phyloP scores from a whole-genome alignment of 306 rosid genomes.

The Prunus salicina region DNA sequence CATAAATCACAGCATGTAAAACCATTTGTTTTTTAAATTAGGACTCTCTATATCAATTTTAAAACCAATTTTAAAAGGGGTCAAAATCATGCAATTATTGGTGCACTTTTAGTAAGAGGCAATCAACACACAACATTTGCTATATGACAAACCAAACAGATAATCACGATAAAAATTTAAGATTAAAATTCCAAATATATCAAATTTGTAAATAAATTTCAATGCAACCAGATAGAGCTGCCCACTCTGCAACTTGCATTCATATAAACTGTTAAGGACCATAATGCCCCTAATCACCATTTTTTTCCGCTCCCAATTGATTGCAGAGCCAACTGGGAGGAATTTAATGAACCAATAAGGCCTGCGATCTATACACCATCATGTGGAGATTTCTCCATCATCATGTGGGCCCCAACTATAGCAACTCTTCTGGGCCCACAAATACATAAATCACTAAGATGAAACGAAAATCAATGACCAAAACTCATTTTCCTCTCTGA shows the following conservation, averaged over 20 bases:
- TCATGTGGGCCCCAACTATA: not conserved
- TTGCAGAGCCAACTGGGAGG: not conserved
- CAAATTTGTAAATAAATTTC: not conserved
- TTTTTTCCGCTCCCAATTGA: not conserved
- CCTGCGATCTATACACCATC: too few species aligned
- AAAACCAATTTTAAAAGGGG: too few species aligned
- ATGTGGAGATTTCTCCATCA: too few species aligned
- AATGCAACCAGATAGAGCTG: not conserved
- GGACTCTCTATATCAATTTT: not conserved
- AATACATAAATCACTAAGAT: not conserved
- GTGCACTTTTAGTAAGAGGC: not conserved
- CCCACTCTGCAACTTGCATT: constrained; percentile 10
- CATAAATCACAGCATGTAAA: not conserved
- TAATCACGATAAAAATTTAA: not conserved
- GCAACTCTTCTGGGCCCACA: not conserved
- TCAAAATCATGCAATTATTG: not conserved
- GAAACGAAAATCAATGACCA: too few species aligned
- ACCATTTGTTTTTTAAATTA: not conserved
- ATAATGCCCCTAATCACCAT: not conserved
- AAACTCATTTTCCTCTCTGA: too few species aligned
- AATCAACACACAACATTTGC: not conserved
- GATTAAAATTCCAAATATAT: not conserved
- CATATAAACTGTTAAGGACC: not conserved
- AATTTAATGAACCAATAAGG: not conserved
- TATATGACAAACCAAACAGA: not conserved